Evolutionary conservation across 257 asterid species (phyloP).

Genomic region (Osmanthus fragrans): DNA sequence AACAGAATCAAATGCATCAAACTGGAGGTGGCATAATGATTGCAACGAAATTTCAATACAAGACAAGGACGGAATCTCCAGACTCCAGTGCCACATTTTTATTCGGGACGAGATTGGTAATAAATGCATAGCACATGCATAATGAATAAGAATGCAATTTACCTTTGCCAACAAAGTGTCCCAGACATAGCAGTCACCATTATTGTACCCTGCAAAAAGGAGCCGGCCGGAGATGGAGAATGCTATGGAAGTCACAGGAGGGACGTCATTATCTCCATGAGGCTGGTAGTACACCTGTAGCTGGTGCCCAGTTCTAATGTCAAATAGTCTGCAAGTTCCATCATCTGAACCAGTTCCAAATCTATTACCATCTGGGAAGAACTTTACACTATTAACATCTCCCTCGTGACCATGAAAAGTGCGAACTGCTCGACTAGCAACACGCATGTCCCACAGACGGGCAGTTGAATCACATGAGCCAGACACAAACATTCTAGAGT

Average conservation of each 20-base stretch:
- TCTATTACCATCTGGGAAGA: constrained; percentile 91
- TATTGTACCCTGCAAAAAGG: constrained; percentile 82
- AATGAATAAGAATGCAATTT: constrained; percentile 8
- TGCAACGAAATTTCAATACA: background rate
- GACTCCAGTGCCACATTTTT: background rate
- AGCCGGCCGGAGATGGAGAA: constrained; percentile 94
- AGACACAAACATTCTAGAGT: constrained; percentile 82
- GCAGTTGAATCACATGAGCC: constrained; percentile 98
- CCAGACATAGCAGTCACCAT: constrained; percentile 93
- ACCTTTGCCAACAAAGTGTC: constrained; percentile 96
- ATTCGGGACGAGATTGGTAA: background rate
- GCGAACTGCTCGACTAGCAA: constrained; percentile 95
- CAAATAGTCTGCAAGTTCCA: constrained; percentile 89
- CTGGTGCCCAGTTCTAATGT: constrained; percentile 98
- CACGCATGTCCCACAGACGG: constrained; percentile 95
- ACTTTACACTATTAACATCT: constrained; percentile 91
- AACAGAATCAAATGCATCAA: constrained; percentile 7
- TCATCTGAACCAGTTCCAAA: constrained; percentile 96
- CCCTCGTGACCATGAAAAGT: constrained; percentile 92
- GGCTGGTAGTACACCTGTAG: constrained; percentile 85
- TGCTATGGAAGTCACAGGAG: constrained; percentile 83
- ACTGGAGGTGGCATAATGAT: background rate
- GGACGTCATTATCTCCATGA: constrained; percentile 63
- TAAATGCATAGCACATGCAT: background rate
- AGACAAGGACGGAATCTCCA: background rate